These are phyloP conservation scores for Pyricularia pennisetigena DNA, from an alignment of 2,329 filamentous ascomycete species.

Conservation along the genomic window DNA sequence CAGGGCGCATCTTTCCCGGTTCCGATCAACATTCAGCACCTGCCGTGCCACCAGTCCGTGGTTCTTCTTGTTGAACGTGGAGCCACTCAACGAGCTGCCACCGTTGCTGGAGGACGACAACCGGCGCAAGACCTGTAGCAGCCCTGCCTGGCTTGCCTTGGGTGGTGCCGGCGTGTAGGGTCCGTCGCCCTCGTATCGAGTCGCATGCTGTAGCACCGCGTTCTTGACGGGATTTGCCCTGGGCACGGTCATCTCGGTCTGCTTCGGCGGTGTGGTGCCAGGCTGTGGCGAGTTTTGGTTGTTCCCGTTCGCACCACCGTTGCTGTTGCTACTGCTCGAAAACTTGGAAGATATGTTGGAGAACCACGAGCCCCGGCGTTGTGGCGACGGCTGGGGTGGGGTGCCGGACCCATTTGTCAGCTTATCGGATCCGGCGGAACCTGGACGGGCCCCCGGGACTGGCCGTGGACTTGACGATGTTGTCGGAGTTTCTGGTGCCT, in stretches of 20 bases:
- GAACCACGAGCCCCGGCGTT: constrained; percentile 77
- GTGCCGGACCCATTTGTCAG: constrained; percentile 14
- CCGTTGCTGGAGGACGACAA: constrained; percentile 53
- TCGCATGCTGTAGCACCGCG: constrained; percentile 47
- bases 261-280: constrained; percentile 22
- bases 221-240: constrained; percentile 43
- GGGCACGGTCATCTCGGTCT: constrained; percentile 34
- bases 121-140: constrained; percentile 74
- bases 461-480: constrained; percentile 3
- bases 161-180: constrained; percentile 70
- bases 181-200: constrained; percentile 46
- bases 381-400: constrained; percentile 21
- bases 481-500: not conserved
- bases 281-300: constrained; percentile 39
- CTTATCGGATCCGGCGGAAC: constrained; percentile 15
- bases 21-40: constrained; percentile 75
- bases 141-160: constrained; percentile 55
- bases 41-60: constrained; percentile 66
- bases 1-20: constrained; percentile 70
- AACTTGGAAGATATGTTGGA: constrained; percentile 90
- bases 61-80: constrained; percentile 32
- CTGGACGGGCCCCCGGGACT: not conserved
- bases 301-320: not conserved
- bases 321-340: constrained; percentile 8
- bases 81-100: constrained; percentile 24